Evolutionary conservation across 2,329 filamentous ascomycete genomes (phyloP), one percentile per base, ranked within the genome.

Genomic region (Aspergillus candidus): DNA sequence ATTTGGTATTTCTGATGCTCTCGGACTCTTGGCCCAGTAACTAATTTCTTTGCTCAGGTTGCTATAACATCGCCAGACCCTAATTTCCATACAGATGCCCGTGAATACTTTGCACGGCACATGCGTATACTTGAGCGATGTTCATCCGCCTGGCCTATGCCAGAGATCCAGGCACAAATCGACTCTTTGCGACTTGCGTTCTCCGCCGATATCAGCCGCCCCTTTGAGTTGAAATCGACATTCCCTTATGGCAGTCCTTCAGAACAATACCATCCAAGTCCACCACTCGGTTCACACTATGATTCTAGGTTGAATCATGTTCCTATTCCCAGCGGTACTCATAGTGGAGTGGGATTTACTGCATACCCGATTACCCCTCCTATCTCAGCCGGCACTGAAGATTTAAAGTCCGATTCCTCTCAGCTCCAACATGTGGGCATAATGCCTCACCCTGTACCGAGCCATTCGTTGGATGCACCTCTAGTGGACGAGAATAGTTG

Each of bases 71-170:
- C 89, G 13, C 91, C 93, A 13, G 90, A 97, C 62, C 86, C 88
- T 1, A 86, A 93, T 32, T 78, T 95, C 45, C 90, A 93, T 61
- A 73, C 76, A 0, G 88, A 95, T 63, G 88, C 91, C 5, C 79
- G 87, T 29, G 85, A 91, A 49, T 97, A 86, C 62, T 97, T 97
- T 59, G 86, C 88, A 2, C 79, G 91, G 38, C 90, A 96, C 57
- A 96, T 97, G 91, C 82, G 90, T 43, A 84, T 97, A 32, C 73
- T 97, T 46, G 91, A 97, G 65, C 83, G 82, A 52, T 93, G 89
- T 55, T 86, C 88, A 61, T 76, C 78, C 7, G 82, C 83, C 4
- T 94, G 88, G 85, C 85, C 88, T 2, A 88, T 94, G 78, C 84
- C 86, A 2, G 90, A 96, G 57, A 85, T 95, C 69, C 84, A 94